Evolutionary conservation across 2,329 filamentous ascomycete genomes (phyloP).

Genomic region (Cladophialophora carrionii): DNA sequence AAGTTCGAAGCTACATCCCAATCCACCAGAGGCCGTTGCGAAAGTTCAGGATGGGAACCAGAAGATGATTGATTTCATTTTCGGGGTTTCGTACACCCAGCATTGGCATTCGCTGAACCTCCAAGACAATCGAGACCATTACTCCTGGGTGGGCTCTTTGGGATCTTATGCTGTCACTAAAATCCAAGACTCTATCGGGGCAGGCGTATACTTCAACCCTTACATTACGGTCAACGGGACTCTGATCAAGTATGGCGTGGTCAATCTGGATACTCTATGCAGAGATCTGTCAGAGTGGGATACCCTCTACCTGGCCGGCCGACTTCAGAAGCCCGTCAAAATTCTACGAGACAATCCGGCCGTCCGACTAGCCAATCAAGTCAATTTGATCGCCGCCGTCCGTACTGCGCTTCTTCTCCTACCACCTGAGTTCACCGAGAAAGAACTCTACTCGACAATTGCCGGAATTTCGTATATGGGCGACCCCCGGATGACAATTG

Average conservation of each 20-base stretch:
- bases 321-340: constrained; percentile 96
- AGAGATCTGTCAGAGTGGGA: constrained; percentile 88
- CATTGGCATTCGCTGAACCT: constrained; percentile 97
- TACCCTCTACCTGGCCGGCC: constrained; percentile 92
- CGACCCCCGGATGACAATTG: constrained; percentile 91
- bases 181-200: constrained; percentile 85
- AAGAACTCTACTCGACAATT: constrained; percentile 86
- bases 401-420: constrained; percentile 87
- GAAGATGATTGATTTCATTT: constrained; percentile 99
- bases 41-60: constrained; percentile 84
- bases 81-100: constrained; percentile 89
- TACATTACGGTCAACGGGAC: constrained; percentile 94
- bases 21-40: constrained; percentile 76
- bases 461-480: constrained; percentile 91
- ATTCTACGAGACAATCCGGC: constrained; percentile 91
- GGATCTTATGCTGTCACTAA: constrained; percentile 83
- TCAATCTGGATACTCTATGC: constrained; percentile 87
- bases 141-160: constrained; percentile 79
- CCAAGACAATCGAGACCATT: constrained; percentile 84
- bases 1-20: constrained; percentile 71
- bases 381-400: constrained; percentile 89
- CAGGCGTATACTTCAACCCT: constrained; percentile 96
- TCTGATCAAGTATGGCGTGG: constrained; percentile 96
- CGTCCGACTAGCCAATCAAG: constrained; percentile 91
- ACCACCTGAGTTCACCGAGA: constrained; percentile 80